phyloP scores from a whole-genome alignment of 345 rosid genomes.

The Salix koriyanagi region DNA sequence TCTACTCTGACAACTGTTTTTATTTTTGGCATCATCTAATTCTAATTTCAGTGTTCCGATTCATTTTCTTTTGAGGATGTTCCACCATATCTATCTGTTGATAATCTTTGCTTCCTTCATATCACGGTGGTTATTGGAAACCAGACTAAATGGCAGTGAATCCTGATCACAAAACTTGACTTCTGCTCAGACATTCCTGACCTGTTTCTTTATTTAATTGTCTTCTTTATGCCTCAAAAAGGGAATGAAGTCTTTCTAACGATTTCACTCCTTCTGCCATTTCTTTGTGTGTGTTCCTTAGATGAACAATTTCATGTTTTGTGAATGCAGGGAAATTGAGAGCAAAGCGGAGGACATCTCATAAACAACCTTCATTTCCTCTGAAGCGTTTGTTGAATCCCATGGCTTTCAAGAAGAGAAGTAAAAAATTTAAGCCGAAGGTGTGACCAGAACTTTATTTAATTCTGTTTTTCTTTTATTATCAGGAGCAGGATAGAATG shows the following conservation, averaged over 20 bases:
- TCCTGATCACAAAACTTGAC: background rate
- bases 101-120: background rate
- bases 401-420: slow-evolving; percentile 38
- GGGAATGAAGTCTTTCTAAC: too few relatives aligned
- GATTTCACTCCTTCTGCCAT: background rate
- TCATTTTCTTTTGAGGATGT: background rate
- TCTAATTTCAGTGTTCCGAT: background rate
- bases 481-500: background rate
- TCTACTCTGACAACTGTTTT: background rate
- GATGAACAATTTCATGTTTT: background rate
- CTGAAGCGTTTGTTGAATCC: slow-evolving; percentile 41
- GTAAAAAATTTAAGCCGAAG: slow-evolving; percentile 18
- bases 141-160: too few relatives aligned
- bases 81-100: background rate
- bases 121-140: background rate
- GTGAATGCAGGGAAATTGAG: slow-evolving; percentile 35
- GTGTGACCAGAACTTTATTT: background rate
- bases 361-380: slow-evolving; percentile 26
- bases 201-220: too few relatives aligned
- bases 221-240: too few relatives aligned
- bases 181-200: background rate
- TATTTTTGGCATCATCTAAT: background rate
- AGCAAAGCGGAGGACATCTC: slow-evolving; percentile 27
- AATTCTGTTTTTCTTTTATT: background rate
- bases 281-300: too few relatives aligned